A percentile compares a stretch with the other conserved stretches of the same genome.
phyloP scores from a whole-genome alignment of 805 yeast species.

The Sugiyamaella valdiviana region DNA sequence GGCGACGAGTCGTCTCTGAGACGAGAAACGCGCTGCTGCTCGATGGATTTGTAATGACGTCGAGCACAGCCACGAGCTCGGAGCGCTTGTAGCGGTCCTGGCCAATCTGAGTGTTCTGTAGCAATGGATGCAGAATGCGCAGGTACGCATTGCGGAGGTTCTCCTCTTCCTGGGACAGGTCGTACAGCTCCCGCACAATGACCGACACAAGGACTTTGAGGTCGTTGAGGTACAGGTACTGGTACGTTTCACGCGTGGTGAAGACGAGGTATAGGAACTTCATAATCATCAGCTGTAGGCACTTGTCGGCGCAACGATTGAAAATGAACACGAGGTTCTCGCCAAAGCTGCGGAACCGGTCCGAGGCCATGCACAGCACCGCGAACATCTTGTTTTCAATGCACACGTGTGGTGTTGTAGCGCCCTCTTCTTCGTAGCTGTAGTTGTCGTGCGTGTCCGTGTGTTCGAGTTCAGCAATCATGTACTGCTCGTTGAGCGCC shows the following conservation, averaged over 20 bases:
- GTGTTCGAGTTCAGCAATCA: slow-evolving; percentile 44
- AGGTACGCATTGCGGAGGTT: slow-evolving; percentile 62
- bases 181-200: slow-evolving; percentile 68
- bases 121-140: slow-evolving; percentile 65
- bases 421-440: not conserved
- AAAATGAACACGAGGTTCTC: slow-evolving; percentile 68
- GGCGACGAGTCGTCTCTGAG: slow-evolving; percentile 23
- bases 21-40: slow-evolving; percentile 8
- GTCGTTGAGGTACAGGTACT: slow-evolving; percentile 75
- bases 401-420: too few relatives aligned
- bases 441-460: slow-evolving; percentile 2
- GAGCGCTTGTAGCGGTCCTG: slow-evolving; percentile 51
- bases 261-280: slow-evolving; percentile 71
- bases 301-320: slow-evolving; percentile 64
- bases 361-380: slow-evolving; percentile 41
- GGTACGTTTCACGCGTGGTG: slow-evolving; percentile 57
- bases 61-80: slow-evolving; percentile 47
- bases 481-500: slow-evolving; percentile 80
- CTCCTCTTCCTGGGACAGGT: slow-evolving; percentile 56
- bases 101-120: slow-evolving; percentile 57
- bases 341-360: slow-evolving; percentile 48
- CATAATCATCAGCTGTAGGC: slow-evolving; percentile 69
- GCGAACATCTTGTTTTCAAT: slow-evolving; percentile 43
- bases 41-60: slow-evolving; percentile 34
- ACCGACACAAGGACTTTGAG: slow-evolving; percentile 79